Percentiles rank a stretch among this genome's conserved stretches.
These are phyloP conservation scores for Basipetospora chlamydospora DNA, from an alignment of 2,329 filamentous ascomycete genomes.

Conservation along the genomic window DNA sequence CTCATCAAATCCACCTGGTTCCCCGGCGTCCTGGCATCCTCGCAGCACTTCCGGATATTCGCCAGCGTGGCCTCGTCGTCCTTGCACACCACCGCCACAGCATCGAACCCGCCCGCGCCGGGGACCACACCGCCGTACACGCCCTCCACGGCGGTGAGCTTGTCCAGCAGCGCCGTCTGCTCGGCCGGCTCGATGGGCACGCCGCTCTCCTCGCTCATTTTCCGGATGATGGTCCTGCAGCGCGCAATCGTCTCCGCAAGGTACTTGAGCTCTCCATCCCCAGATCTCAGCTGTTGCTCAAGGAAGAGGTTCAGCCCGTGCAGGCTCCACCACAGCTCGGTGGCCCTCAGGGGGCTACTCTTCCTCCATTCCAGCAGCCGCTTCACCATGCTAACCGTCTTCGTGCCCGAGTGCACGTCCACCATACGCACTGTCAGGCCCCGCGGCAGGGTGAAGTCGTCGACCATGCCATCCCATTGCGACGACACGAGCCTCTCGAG, in stretches of 20 bases:
- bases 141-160: conserved; percentile 54
- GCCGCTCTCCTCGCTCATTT: conserved; percentile 58
- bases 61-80: conserved; percentile 57
- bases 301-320: conserved; percentile 29
- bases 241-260: conserved; percentile 27
- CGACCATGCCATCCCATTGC: conserved; percentile 70
- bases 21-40: conserved; percentile 28
- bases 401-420: conserved; percentile 85
- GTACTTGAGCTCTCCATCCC: conserved; percentile 56
- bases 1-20: conserved; percentile 53
- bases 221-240: conserved; percentile 50
- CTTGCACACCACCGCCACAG: conserved; percentile 63
- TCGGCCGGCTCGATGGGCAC: conserved; percentile 81
- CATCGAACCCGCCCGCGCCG: conserved; percentile 88
- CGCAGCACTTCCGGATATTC: conserved; percentile 53
- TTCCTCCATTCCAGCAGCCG: conserved; percentile 72
- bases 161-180: conserved; percentile 76
- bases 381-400: conserved; percentile 94
- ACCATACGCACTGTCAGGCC: conserved; percentile 79
- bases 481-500: conserved; percentile 48
- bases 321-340: conserved; percentile 52
- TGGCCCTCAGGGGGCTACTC: conserved; percentile 47
- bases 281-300: conserved; percentile 11
- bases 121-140: conserved; percentile 87
- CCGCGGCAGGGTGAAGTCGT: conserved; percentile 53